Conservation (phyloP, 192 early-diverging fungal genomes). For the Funneliformis mosseae region DNA sequence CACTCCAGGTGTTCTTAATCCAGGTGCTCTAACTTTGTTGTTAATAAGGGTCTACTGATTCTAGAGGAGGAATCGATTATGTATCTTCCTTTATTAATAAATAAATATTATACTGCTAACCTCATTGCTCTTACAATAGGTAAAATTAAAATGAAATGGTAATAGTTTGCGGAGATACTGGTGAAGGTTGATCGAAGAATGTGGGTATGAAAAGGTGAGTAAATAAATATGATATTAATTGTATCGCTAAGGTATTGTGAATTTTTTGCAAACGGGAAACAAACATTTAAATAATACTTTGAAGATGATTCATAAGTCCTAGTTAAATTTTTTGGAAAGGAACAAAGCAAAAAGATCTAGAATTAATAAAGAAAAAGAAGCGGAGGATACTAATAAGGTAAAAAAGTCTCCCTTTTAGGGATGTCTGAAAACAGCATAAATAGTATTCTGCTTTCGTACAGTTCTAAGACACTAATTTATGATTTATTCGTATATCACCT, state of each 20-base stretch:
- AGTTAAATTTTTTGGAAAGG: conserved; percentile 24
- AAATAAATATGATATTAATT: too few species aligned
- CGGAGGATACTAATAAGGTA: conserved; percentile 21
- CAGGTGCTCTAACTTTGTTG: too few species aligned
- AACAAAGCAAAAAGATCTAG: conserved; percentile 17
- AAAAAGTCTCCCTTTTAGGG: neutral
- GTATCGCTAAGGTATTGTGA: conserved; percentile 30
- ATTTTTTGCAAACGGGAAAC: conserved; percentile 33
- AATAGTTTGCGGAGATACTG: too few species aligned
- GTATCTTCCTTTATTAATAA: too few species aligned
- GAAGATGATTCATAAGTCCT: conserved; percentile 29
- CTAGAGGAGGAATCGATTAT: too few species aligned
- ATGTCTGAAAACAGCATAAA: conserved; percentile 15
- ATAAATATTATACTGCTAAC: too few species aligned
- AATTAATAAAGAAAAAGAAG: conserved; percentile 16
- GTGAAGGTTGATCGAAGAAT: too few species aligned
- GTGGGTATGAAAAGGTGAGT: too few species aligned
- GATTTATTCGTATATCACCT: conserved; percentile 15
- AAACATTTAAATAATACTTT: conserved; percentile 27
- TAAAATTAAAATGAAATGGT: too few species aligned
- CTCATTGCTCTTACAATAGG: too few species aligned
- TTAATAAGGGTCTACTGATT: too few species aligned
- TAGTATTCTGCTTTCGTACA: neutral
- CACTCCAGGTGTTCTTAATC: too few species aligned
- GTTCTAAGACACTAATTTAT: neutral